Evolutionary conservation across 2,329 filamentous ascomycete species (phyloP), one percentile per base, ranked within the genome.

Genomic region (Fusarium sp.): DNA sequence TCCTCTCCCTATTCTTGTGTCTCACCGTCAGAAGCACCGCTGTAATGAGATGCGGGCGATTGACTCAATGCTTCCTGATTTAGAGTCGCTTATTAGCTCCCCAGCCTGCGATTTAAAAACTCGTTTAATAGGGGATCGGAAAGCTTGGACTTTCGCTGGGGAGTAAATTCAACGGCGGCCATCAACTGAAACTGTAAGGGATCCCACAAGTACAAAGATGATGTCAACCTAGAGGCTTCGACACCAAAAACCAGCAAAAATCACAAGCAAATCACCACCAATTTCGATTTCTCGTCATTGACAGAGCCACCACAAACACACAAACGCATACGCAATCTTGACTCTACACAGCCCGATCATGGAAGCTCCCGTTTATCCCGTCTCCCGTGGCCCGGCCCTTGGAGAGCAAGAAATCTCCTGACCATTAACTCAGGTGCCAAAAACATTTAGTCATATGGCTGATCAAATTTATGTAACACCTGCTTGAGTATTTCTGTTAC

Each of bases 31-130:
- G 68, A 61, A 70, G 67, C 53, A 65, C 60, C 39, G 60, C 31
- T 33, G 47, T 30, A 58, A 35, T 42, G 26, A 41, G 35, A 51
- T 42, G 26, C 56, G 56, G 68, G 35, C 45, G 30, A 68, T 65
- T 57, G 47, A 38, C 51, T 65, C 45, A 47, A 47, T 38, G 36
- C n/a, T 55, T 41, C 33, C 56, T 68, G 48, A 44, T 53, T 44
- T 36, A 53, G 44, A 39, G 39, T 63, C 53, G 24, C 39, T 42
- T 66, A 48, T 53, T 72, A 58, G 71, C 56, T 59, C 55, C 62
- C 72, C 65, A 75, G 64, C 73, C 72, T 63, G 44, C 61, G 63
- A 61, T 69, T 61, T 58, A 67, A 58, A 60, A 65, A 65, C n/a
- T 50, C 62, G 68, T 60, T 45, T 71, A 62, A 73, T 59, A 73